Evolutionary conservation across 2,329 filamentous ascomycete species (phyloP).

Genomic region (Calonectria fujianensis): DNA sequence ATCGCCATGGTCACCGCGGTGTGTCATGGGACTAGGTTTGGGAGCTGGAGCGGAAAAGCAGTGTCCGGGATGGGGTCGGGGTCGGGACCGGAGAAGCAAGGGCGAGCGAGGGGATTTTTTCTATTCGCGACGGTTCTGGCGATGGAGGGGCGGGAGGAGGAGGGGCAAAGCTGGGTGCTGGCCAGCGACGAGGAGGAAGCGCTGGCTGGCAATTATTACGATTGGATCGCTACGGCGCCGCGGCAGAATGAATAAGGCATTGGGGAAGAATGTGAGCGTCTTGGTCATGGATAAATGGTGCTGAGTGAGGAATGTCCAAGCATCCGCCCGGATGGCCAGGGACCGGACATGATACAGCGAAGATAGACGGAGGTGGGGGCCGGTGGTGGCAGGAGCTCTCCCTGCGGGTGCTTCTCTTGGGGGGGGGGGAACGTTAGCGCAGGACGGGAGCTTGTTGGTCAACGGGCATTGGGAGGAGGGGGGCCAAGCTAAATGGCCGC

Average conservation of each 20-base stretch:
- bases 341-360: conserved; percentile 1
- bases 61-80: conserved; percentile 28
- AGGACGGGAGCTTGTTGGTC: conserved; percentile 4
- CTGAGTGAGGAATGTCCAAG: conserved; percentile 38
- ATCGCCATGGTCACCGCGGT: conserved; percentile 38
- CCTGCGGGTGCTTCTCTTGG: background rate
- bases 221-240: background rate
- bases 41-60: conserved; percentile 18
- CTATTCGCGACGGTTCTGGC: background rate
- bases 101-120: background rate
- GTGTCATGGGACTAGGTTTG: conserved; percentile 27
- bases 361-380: conserved; percentile 2
- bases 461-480: background rate
- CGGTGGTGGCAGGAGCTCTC: background rate
- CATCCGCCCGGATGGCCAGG: background rate
- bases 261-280: background rate
- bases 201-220: too few species aligned
- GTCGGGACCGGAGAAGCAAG: conserved; percentile 13
- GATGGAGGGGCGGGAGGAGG: background rate
- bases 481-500: background rate
- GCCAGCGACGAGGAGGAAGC: background rate
- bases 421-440: background rate
- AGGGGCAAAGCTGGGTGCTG: background rate
- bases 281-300: conserved; percentile 33
- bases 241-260: background rate